phyloP scores from a whole-genome alignment of 2,329 filamentous ascomycete species.

The Diaporthe vexans region DNA sequence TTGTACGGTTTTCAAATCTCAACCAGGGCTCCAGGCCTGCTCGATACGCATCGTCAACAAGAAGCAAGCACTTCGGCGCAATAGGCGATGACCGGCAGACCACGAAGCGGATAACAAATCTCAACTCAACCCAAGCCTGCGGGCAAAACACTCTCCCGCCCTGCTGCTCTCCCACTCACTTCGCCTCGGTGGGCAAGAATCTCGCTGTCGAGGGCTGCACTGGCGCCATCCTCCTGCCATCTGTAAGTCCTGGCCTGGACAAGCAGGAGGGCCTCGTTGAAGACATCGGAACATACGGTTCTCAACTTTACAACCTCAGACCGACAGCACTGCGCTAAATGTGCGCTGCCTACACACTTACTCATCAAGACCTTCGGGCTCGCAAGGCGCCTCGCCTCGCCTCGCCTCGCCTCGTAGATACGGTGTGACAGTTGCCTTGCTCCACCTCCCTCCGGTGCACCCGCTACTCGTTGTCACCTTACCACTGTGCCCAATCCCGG shows the following conservation, averaged over 20 bases:
- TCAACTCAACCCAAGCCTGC: neutral
- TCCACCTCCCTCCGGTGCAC: slow-evolving; percentile 9
- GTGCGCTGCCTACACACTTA: no score
- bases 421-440: neutral
- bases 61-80: neutral
- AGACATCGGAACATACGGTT: neutral
- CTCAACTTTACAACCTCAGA: neutral
- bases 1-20: slow-evolving; percentile 10
- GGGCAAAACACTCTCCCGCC: neutral
- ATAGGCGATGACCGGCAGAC: neutral
- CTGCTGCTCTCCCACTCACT: neutral
- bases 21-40: slow-evolving; percentile 7
- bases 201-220: no score
- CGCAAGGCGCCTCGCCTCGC: no score
- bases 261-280: neutral
- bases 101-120: neutral
- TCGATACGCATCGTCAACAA: neutral
- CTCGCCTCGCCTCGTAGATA: neutral
- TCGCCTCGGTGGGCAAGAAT: neutral
- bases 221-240: neutral
- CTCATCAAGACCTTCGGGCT: neutral
- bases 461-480: slow-evolving; percentile 13
- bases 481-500: slow-evolving; percentile 16
- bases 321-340: neutral
- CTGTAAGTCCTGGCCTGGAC: neutral